A percentile compares a stretch with the other conserved stretches of the same genome.
Conservation (phyloP, 2,329 filamentous ascomycete genomes). For the Colletotrichum gloeosporioides region DNA sequence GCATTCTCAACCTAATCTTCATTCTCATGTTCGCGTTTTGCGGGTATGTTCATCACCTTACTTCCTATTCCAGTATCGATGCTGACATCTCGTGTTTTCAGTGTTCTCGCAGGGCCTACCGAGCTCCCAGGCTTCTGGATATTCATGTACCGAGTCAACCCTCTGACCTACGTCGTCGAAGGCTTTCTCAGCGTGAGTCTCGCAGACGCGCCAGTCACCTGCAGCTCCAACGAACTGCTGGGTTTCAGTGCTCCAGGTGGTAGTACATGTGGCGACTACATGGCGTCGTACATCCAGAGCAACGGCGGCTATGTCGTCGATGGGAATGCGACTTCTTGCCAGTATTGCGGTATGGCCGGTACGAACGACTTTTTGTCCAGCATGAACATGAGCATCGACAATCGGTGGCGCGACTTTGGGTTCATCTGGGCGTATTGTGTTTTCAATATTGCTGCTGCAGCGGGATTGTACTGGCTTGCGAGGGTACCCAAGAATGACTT, state of each 20-base stretch:
- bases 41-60: conserved; percentile 18
- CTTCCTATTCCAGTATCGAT: too few relatives aligned
- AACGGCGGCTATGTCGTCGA: conserved; percentile 56
- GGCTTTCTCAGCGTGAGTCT: conserved; percentile 55
- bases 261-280: conserved; percentile 54
- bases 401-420: conserved; percentile 62
- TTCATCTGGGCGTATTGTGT: conserved; percentile 57
- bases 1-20: conserved; percentile 43
- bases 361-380: conserved; percentile 42
- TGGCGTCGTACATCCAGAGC: conserved; percentile 45
- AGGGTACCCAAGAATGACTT: conserved; percentile 33
- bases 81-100: conserved; percentile 25
- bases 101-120: conserved; percentile 63
- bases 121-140: conserved; percentile 72
- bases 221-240: conserved; percentile 49
- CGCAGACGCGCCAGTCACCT: conserved; percentile 25
- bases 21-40: conserved; percentile 64
- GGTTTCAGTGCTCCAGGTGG: conserved; percentile 54
- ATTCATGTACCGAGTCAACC: conserved; percentile 73
- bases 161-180: conserved; percentile 71
- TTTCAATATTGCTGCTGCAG: conserved; percentile 53
- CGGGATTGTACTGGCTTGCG: conserved; percentile 52
- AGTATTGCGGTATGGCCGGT: conserved; percentile 43
- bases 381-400: conserved; percentile 48
- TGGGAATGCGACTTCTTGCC: conserved; percentile 45